Conservation (phyloP, 2,329 filamentous ascomycete genomes). For the Fusarium floridanum region DNA sequence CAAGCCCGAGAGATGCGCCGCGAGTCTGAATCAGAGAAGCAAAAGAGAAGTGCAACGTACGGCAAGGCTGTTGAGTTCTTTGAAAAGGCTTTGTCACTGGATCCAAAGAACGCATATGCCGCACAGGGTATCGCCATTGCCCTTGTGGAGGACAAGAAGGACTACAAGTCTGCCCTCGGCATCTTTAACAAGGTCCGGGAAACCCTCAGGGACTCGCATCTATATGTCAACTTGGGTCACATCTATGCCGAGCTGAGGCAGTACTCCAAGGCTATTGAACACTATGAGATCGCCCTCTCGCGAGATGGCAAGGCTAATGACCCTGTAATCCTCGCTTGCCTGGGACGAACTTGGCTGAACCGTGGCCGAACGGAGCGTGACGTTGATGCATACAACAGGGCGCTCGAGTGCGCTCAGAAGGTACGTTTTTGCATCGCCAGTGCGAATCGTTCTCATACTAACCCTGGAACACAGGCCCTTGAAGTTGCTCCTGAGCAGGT, state of each 20-base stretch:
- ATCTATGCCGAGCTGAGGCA: conserved; percentile 92
- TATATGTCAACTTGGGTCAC: conserved; percentile 94
- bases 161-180: conserved; percentile 83
- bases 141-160: conserved; percentile 93
- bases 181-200: conserved; percentile 93
- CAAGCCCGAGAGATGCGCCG: conserved; percentile 95
- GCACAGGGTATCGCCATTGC: conserved; percentile 97
- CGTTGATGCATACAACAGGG: conserved; percentile 68
- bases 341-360: conserved; percentile 89
- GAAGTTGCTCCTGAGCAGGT: conserved; percentile 84
- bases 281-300: conserved; percentile 87
- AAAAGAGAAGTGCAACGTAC: conserved; percentile 89
- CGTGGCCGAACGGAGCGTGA: conserved; percentile 76
- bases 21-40: conserved; percentile 88
- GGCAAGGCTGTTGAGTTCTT: conserved; percentile 97
- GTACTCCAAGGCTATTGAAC: conserved; percentile 91
- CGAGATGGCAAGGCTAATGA: conserved; percentile 82
- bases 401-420: conserved; percentile 73
- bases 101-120: conserved; percentile 94
- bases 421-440: conserved; percentile 55
- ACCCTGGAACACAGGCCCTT: conserved; percentile 68
- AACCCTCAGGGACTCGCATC: conserved; percentile 87
- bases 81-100: conserved; percentile 95
- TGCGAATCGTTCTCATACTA: conserved; percentile 13
- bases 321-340: conserved; percentile 82